Conservation (phyloP, 495 filamentous ascomycete genomes). For the Neurospora sublineolata region DNA sequence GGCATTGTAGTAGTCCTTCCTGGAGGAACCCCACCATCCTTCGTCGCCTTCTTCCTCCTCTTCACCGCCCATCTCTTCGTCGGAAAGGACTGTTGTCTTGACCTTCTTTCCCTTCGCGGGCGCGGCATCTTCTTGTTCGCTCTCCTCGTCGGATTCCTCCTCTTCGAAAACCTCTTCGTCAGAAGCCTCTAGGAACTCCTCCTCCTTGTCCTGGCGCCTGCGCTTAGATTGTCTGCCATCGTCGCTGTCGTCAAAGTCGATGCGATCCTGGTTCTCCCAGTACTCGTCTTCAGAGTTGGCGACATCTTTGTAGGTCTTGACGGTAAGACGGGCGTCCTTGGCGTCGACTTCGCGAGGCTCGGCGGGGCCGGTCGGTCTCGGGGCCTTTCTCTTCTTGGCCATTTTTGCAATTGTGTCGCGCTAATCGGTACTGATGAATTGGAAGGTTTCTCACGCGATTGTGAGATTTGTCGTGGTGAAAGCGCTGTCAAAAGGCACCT, state of each 20-base stretch:
- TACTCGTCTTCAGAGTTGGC: constrained; percentile 92
- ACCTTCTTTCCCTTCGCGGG: constrained; percentile 10
- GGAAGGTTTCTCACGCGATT: not conserved
- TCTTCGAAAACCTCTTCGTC: constrained; percentile 69
- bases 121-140: constrained; percentile 15
- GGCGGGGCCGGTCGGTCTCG: constrained; percentile 30
- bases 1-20: constrained; percentile 83
- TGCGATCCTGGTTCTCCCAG: constrained; percentile 67
- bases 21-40: constrained; percentile 76
- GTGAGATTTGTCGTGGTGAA: not conserved
- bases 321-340: constrained; percentile 44
- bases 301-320: constrained; percentile 69
- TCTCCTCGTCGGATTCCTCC: constrained; percentile 40
- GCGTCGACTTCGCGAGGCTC: constrained; percentile 39
- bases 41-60: constrained; percentile 63
- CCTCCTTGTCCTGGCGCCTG: constrained; percentile 52
- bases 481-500: not conserved
- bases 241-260: constrained; percentile 73
- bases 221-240: constrained; percentile 69
- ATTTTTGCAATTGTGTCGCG: constrained; percentile 32
- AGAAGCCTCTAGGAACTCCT: constrained; percentile 50
- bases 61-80: constrained; percentile 31
- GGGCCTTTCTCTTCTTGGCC: constrained; percentile 73
- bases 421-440: not conserved
- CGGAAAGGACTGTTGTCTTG: constrained; percentile 19